Conservation (phyloP, 1,284 basidiomycete species). For the Kwoniella shivajii region DNA sequence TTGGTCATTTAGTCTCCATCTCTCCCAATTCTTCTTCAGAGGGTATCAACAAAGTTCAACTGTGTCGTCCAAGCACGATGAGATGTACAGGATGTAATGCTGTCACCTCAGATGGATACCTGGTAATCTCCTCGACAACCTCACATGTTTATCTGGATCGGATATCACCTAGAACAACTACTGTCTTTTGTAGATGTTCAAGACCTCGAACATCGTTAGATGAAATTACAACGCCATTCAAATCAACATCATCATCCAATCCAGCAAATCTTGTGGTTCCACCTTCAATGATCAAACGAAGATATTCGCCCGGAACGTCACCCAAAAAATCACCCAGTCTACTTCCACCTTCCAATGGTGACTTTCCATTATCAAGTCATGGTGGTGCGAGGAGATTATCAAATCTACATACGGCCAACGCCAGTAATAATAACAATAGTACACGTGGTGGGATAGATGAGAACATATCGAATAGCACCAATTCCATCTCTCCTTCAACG, state of each 20-base stretch:
- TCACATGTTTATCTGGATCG: conserved; percentile 37
- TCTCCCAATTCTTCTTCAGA: conserved; percentile 2
- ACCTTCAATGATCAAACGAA: conserved; percentile 16
- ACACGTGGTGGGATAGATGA: conserved; percentile 2
- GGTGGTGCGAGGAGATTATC: conserved; percentile 40
- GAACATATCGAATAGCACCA: not conserved
- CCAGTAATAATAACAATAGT: conserved; percentile 20
- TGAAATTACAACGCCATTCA: conserved; percentile 8
- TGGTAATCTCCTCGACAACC: conserved; percentile 37
- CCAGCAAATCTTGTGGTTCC: conserved; percentile 22
- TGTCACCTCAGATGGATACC: conserved; percentile 32
- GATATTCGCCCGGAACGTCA: conserved; percentile 26
- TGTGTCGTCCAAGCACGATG: conserved; percentile 24
- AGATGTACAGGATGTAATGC: conserved; percentile 38
- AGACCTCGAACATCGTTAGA: conserved; percentile 20
- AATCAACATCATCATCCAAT: not conserved
- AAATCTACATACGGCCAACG: conserved; percentile 31
- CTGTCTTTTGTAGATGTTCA: conserved; percentile 35
- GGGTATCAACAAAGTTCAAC: conserved; percentile 16
- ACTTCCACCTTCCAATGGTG: conserved; percentile 34
- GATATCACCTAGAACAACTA: conserved; percentile 21
- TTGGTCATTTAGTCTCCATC: conserved; percentile 19
- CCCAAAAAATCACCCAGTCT: conserved; percentile 31
- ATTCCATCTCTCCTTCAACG: not conserved
- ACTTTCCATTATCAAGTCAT: conserved; percentile 47